phyloP scores from a whole-genome alignment of 2,329 filamentous ascomycete species.

The Aspergillus flavus region DNA sequence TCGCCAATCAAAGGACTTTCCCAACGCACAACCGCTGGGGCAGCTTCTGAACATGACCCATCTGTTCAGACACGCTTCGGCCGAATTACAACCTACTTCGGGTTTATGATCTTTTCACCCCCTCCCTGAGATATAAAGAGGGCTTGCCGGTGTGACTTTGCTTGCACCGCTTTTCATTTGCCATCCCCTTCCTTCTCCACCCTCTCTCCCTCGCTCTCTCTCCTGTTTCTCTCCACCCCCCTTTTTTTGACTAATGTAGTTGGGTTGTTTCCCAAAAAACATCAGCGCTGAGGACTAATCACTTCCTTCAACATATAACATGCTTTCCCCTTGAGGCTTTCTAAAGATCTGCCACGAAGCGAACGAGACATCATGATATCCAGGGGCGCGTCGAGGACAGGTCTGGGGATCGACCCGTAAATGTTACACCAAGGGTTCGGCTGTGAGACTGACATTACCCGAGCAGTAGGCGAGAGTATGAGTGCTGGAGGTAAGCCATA shows the following conservation, averaged over 20 bases:
- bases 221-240: not conserved
- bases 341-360: not conserved
- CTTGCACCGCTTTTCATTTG: not conserved
- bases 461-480: not conserved
- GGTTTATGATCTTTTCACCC: not conserved
- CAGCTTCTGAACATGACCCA: not conserved
- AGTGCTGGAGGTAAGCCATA: not conserved
- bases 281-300: not conserved
- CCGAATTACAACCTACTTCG: not conserved
- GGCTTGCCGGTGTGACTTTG: not conserved
- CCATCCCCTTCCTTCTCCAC: not conserved
- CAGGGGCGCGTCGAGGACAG: not conserved
- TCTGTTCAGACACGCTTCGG: not conserved
- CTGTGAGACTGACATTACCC: not conserved
- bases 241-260: not conserved
- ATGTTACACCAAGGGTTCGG: not conserved
- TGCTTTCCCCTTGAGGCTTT: not conserved
- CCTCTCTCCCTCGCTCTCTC: too few species aligned
- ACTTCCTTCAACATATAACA: not conserved
- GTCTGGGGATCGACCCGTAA: not conserved
- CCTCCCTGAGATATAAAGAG: not conserved
- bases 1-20: not conserved
- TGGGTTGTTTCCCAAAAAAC: not conserved
- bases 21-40: not conserved
- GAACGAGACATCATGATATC: not conserved